phyloP scores from a whole-genome alignment of 352 stramenopile genomes.

The Phytophthora litchii region DNA sequence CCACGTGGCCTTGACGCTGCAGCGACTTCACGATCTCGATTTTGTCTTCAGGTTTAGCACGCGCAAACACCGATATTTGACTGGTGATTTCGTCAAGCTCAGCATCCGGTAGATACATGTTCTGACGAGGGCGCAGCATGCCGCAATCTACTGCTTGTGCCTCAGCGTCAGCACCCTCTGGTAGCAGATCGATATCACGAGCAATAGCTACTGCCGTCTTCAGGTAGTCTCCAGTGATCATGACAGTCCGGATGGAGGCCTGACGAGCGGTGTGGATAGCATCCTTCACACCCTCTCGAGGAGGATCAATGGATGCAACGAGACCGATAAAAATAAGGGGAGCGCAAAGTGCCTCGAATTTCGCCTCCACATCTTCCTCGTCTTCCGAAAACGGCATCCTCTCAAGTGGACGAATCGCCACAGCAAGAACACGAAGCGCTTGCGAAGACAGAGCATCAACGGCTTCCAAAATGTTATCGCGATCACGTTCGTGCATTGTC shows the following conservation, averaged over 20 bases:
- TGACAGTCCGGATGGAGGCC: slow-evolving; percentile 75
- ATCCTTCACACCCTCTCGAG: slow-evolving; percentile 59
- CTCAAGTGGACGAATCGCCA: slow-evolving; percentile 78
- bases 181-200: slow-evolving; percentile 89
- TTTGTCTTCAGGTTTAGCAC: slow-evolving; percentile 96
- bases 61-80: slow-evolving; percentile 91
- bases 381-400: slow-evolving; percentile 48
- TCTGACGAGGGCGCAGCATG: slow-evolving; percentile 50
- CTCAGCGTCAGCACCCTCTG: slow-evolving; percentile 44
- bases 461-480: slow-evolving; percentile 47
- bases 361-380: slow-evolving; percentile 60
- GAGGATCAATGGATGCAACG: slow-evolving; percentile 90
- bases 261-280: slow-evolving; percentile 60
- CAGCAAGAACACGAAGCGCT: slow-evolving; percentile 87
- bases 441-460: slow-evolving; percentile 68
- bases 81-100: slow-evolving; percentile 89
- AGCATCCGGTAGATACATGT: slow-evolving; percentile 52
- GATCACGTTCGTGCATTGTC: slow-evolving; percentile 42
- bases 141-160: slow-evolving; percentile 74
- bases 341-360: slow-evolving; percentile 66
- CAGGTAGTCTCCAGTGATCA: slow-evolving; percentile 95
- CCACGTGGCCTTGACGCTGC: slow-evolving; percentile 79
- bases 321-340: slow-evolving; percentile 92
- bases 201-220: slow-evolving; percentile 95
- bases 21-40: slow-evolving; percentile 95